Base-by-base conservation (phyloP, 2,329 filamentous ascomycete genomes). In the Fusarium pilosicola region DNA sequence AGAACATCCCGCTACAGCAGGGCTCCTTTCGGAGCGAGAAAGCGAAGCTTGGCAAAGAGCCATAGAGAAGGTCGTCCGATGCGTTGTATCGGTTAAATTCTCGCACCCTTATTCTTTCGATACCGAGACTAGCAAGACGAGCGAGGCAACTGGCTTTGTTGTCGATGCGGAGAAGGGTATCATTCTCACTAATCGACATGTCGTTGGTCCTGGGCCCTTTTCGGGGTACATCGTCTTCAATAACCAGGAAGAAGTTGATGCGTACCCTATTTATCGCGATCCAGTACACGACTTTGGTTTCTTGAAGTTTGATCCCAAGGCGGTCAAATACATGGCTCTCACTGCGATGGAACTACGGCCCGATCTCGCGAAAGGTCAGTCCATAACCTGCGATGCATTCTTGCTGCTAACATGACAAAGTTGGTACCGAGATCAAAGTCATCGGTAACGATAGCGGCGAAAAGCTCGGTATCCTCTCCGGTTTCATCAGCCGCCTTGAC, bases 211-310 rank as follows among this genome's bases (percentile, higher is more conserved):
- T 2, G 96, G 96, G 1, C 96, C 96, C 1, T 99, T 99, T 83
- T 98, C 96, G 91, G 96, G 96, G 36, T 98, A 97, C 84, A 95
- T 94, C 80, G 95, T 99, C 75, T 98, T 99, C 82, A 96, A 98
- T 82, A 99, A 99, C 80, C 96, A 99, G 83, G 96, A 99, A 76
- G 89, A 97, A 86, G 96, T 96, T 76, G 96, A 99, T 81, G 95
- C 97, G 41, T 93, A 94, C 80, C 96, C 96, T 12, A 94, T 99
- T 48, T 99, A 99, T 84, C 94, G 96, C 77, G 96, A 99, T 79
- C 96, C 96, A 14, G 95, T 99, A 20, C 96, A 99, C 86, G 96
- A 99, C 82, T 99, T 99, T 79, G 96, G 96, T 62, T 96, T 99
- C 77, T 89, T 99, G 51, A 92, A 96, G 78, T 99, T 98, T 84